Percentiles rank a stretch among this genome's conserved stretches.
Conservation (phyloP, 2,329 filamentous ascomycete genomes). For the Sarocladiaceae sp. region DNA sequence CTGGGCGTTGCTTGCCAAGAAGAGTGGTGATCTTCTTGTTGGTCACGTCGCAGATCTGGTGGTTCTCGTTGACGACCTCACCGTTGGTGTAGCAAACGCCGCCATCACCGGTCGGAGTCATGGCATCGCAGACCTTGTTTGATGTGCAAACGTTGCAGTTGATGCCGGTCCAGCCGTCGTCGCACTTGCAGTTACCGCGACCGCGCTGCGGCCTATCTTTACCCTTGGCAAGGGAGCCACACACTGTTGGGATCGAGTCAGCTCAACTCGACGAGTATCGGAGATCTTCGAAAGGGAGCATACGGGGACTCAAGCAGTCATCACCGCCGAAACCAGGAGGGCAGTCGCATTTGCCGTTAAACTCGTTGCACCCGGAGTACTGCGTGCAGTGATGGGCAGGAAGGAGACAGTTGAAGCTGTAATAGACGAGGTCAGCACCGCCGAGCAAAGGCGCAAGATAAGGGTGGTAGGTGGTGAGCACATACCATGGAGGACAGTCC, state of each 20-base stretch:
- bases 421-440: constrained; percentile 15
- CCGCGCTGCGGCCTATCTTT: constrained; percentile 70
- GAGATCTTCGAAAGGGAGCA: constrained; percentile 18
- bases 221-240: constrained; percentile 79
- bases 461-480: constrained; percentile 35
- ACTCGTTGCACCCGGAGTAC: constrained; percentile 81
- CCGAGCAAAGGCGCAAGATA: not conserved
- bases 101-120: constrained; percentile 77
- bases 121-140: constrained; percentile 74
- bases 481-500: constrained; percentile 71
- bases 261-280: not conserved
- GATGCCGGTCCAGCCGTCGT: constrained; percentile 91
- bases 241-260: constrained; percentile 46
- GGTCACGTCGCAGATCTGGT: constrained; percentile 96
- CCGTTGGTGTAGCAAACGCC: constrained; percentile 91
- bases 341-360: constrained; percentile 88
- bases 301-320: constrained; percentile 79
- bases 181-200: constrained; percentile 70
- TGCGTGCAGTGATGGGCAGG: constrained; percentile 88
- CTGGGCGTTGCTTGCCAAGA: constrained; percentile 75
- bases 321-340: constrained; percentile 90
- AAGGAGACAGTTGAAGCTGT: constrained; percentile 94
- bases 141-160: constrained; percentile 95
- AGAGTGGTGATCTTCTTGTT: constrained; percentile 89
- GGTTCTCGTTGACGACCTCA: constrained; percentile 87